Evolutionary conservation across 805 yeast species (phyloP), one percentile per base, ranked within the genome.

Genomic region (Cyberlindnera amylophila): DNA sequence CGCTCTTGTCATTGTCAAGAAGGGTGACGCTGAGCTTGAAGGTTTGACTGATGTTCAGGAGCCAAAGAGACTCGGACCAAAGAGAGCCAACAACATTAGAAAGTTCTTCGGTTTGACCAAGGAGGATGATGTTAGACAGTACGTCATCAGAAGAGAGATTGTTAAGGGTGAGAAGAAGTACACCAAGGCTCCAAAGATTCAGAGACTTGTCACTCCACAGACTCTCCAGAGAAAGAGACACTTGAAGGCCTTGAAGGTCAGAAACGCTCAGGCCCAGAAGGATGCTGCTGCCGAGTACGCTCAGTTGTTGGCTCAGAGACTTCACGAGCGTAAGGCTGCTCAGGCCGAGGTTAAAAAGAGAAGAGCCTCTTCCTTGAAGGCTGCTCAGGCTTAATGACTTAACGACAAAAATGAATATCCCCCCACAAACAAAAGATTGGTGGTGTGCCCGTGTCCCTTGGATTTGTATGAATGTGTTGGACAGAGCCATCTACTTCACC

Each of bases 221-320:
- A 85, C 88, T 69, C 81, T 93, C 72, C 98, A 91, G 81, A 91
- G 96, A 84, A 93, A 93, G 95, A 86, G 97, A 79, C 90, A 87
- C 70, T 83, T 86, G 72, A 86, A 79, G 72, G 82, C 96, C 65
- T 77, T 82, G 76, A 93, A 93, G 85, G 77, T 86, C 72, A 86
- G 82, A 79, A 86, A 87, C 75, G 97, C 98, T 72, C 96, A 88
- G 81, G 89, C 87, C 69, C 96, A 89, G 78, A 89, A 96, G 88
- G 98, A 93, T 74, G 96, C 96, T 77, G 99, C 99, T 75, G 96
- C 98, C 70, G 99, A 93, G 77, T 93, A 93, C 84, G 95, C 97
- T 70, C 96, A 90, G 78, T 81, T 93, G 70, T 81, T 93, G 72
- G 98, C 99, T 70, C 78, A 88, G 80, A 91, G 98, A 77, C 85